These are phyloP conservation scores for Exophiala sideris DNA, from an alignment of 2,329 filamentous ascomycete species.

Conservation along the genomic window DNA sequence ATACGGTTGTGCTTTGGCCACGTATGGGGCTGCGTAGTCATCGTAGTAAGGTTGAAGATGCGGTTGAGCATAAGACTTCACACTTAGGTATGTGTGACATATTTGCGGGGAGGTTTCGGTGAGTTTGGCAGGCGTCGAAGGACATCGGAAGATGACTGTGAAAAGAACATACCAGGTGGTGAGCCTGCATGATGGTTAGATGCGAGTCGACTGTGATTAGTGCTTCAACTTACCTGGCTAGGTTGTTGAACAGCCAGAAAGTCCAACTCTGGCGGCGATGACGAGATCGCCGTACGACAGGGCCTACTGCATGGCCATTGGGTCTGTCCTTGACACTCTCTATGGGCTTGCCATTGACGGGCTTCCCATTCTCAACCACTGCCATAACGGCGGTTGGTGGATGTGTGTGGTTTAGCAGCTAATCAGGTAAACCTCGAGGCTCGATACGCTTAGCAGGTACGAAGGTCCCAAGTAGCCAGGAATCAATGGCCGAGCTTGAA, in stretches of 20 bases:
- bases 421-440: no score
- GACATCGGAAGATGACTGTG: slow-evolving; percentile 79
- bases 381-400: slow-evolving; percentile 33
- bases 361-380: slow-evolving; percentile 37
- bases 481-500: no score
- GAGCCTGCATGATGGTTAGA: slow-evolving; percentile 52
- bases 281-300: background rate
- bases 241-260: slow-evolving; percentile 40
- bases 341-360: slow-evolving; percentile 27
- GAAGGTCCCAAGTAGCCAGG: no score
- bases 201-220: background rate
- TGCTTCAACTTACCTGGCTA: slow-evolving; percentile 51
- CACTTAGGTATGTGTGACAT: slow-evolving; percentile 75
- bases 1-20: slow-evolving; percentile 74
- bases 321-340: slow-evolving; percentile 31
- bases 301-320: slow-evolving; percentile 25
- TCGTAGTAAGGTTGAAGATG: slow-evolving; percentile 83
- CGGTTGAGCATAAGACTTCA: slow-evolving; percentile 64
- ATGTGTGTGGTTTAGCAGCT: background rate
- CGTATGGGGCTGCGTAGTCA: slow-evolving; percentile 76
- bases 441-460: no score
- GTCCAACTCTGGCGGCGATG: slow-evolving; percentile 24
- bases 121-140: slow-evolving; percentile 64
- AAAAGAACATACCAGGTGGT: slow-evolving; percentile 82
- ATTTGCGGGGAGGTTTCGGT: slow-evolving; percentile 68